Percentiles rank a stretch among this genome's conserved stretches.
These are phyloP conservation scores for Fusarium phyllophilum DNA, from an alignment of 2,329 filamentous ascomycete genomes.

Conservation along the genomic window DNA sequence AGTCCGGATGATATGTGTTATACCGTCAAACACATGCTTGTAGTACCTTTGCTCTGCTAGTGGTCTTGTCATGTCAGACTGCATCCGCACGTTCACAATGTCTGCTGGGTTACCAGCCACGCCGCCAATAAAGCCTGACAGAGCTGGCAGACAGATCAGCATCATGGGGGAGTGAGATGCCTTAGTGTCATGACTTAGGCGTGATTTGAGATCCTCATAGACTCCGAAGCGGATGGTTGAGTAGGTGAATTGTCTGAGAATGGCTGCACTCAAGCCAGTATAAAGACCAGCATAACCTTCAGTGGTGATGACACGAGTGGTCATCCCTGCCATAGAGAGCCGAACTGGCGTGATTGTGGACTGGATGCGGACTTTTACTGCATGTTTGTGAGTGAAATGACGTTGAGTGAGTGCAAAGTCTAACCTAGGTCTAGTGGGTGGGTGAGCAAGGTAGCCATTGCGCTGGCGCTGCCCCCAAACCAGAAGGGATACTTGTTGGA, in stretches of 20 bases:
- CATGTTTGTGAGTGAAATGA: background rate
- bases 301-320: background rate
- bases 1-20: background rate
- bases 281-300: background rate
- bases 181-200: background rate
- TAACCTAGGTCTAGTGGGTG: background rate
- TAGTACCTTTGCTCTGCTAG: background rate
- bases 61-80: background rate
- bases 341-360: background rate
- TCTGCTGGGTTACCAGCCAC: slow-evolving; percentile 1
- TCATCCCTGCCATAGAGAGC: background rate
- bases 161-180: background rate
- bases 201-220: slow-evolving; percentile 3
- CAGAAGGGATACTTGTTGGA: background rate
- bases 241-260: slow-evolving; percentile 2
- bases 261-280: background rate
- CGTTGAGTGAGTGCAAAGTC: background rate
- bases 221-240: slow-evolving; percentile 1
- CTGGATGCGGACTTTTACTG: background rate
- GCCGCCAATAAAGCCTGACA: background rate
- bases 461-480: background rate
- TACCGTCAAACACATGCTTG: background rate
- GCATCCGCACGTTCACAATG: slow-evolving; percentile 5
- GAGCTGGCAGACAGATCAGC: background rate
- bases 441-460: background rate